phyloP scores from a whole-genome alignment of 768 basidiomycete genomes.

The Tulasnella sp. region DNA sequence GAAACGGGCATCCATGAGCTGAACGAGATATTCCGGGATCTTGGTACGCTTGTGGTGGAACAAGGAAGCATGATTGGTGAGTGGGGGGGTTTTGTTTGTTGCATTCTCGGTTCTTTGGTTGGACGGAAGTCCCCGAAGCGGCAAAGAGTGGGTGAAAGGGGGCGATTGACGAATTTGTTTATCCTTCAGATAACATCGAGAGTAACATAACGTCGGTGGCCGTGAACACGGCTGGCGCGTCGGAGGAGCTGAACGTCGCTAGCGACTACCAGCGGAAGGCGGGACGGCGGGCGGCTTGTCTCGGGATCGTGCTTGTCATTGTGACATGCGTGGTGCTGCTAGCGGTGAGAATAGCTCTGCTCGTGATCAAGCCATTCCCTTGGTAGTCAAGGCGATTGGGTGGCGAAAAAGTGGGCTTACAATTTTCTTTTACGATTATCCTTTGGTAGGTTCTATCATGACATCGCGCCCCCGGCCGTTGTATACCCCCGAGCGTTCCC shows the following conservation, averaged over 20 bases:
- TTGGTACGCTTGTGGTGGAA: conserved; percentile 88
- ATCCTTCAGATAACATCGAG: conserved; percentile 76
- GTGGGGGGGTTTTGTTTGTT: conserved; percentile 22
- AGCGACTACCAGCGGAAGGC: conserved; percentile 92
- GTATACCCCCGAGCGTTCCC: background rate
- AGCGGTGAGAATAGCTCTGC: conserved; percentile 51
- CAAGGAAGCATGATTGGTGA: conserved; percentile 91
- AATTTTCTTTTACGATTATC: background rate
- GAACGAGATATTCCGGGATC: conserved; percentile 89
- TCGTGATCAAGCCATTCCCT: background rate
- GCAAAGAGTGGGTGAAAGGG: background rate
- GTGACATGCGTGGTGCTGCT: conserved; percentile 83
- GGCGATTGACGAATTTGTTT: background rate
- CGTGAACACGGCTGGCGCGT: conserved; percentile 68
- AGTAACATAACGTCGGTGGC: conserved; percentile 82
- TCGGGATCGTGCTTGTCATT: conserved; percentile 76
- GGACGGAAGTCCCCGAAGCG: background rate
- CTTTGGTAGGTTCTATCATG: background rate
- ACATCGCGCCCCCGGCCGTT: background rate
- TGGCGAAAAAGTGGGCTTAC: background rate
- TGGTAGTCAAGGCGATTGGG: background rate
- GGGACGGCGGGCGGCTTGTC: conserved; percentile 76
- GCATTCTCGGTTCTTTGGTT: background rate
- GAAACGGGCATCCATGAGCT: conserved; percentile 95
- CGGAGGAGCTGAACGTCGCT: conserved; percentile 78